Percentiles rank a stretch among this genome's conserved stretches.
Evolutionary conservation across 2,329 filamentous ascomycete genomes (phyloP).

Genomic region (Aspergillus vadensis): DNA sequence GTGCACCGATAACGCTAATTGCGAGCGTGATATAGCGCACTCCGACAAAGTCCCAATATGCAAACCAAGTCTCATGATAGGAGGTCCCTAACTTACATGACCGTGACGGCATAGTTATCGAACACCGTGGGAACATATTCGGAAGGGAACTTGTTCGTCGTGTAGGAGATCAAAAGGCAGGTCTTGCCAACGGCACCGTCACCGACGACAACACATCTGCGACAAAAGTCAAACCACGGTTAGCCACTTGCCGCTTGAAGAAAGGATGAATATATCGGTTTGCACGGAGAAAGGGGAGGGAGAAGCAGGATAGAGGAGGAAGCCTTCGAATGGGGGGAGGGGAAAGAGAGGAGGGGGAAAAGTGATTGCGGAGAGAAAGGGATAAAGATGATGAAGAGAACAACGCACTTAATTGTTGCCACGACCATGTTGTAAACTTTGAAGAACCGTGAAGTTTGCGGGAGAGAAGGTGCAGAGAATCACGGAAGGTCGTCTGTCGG

Average conservation of each 20-base stretch:
- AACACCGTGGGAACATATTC: conserved; percentile 99
- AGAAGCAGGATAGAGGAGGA: conserved; percentile 13
- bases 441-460: conserved; percentile 16
- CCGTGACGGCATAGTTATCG: conserved; percentile 99
- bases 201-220: conserved; percentile 95
- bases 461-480: conserved; percentile 13
- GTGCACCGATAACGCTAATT: neutral
- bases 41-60: neutral
- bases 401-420: conserved; percentile 64
- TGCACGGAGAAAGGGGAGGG: conserved; percentile 13
- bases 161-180: conserved; percentile 98
- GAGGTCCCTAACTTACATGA: conserved; percentile 73
- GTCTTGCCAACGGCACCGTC: conserved; percentile 99
- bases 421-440: conserved; percentile 55
- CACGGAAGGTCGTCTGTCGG: conserved; percentile 18
- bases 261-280: conserved; percentile 9
- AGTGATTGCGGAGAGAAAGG: conserved; percentile 6
- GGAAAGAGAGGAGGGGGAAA: conserved; percentile 13
- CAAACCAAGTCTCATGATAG: too few relatives aligned
- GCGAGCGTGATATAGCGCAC: neutral
- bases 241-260: conserved; percentile 16
- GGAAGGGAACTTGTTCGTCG: conserved; percentile 98
- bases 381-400: conserved; percentile 3
- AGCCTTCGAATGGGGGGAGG: conserved; percentile 1
- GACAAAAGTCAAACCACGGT: conserved; percentile 20